Base-by-base conservation (phyloP, 108 stramenopile species). In the Cylindrotheca fusiformis region DNA sequence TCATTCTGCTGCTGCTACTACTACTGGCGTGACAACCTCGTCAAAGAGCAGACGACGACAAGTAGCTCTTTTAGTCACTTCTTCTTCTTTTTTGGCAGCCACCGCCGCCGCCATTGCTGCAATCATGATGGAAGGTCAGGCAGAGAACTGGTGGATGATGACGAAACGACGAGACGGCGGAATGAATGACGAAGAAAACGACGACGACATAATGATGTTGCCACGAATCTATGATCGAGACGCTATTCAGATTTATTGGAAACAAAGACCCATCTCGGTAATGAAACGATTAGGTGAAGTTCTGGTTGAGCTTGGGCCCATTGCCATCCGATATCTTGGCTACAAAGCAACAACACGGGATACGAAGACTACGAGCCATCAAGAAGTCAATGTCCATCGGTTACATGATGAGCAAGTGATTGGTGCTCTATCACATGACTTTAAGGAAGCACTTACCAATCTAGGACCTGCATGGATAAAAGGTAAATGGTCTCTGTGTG, bases 381-480 rank as follows among this genome's bases (percentile, higher is more conserved):
- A n/a, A n/a, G n/a, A n/a, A n/a, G n/a, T n/a, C n/a, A 14, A 14
- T 41, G 36, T 41, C 14, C 10, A 41, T 41, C 10, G 10, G 10
- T 14, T 10, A 14, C 36, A 10, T 6, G 36, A 41, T 10, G 36
- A 41, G 14, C 36, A 41, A 14, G 36, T 41, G 10, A 41, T 41
- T 41, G 10, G 36, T 41, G 14, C 36, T 41, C 14, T 41, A 14
- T 6, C 36, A 41, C 6, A 41, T 10, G 63, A 75, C 52, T 64
- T 88, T 28, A 57, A 87, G 33, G 45, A 77, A 14, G 81, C 90
- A 8, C 67, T 96, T 49, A 88, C 90, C 14, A 73, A 83, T 44
- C 70, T 98, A 5, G 98, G 98, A 18, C 98, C 98, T 19, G 92
- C 96, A 4, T 98, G 92, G 66, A 75, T 98, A 50, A 98, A 98